Percentiles rank a stretch among this genome's conserved stretches.
Conservation (phyloP, 2,329 filamentous ascomycete species). For the Ophiocordyceps polyrhachis-furcata region DNA sequence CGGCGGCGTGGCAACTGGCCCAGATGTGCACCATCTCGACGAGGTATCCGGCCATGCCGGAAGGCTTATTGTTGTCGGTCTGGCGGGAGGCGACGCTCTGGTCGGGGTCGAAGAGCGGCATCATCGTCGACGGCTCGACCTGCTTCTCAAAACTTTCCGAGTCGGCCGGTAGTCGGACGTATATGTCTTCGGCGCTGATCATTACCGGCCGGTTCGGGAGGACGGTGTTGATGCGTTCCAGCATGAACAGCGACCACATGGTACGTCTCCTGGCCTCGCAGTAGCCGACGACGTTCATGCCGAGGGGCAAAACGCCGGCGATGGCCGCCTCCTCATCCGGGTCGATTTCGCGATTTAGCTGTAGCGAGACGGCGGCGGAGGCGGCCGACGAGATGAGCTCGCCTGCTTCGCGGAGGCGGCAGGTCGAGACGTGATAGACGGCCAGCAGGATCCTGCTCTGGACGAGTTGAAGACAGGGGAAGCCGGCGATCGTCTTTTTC, state of each 20-base stretch:
- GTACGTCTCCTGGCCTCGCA: conserved; percentile 51
- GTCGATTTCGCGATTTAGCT: conserved; percentile 43
- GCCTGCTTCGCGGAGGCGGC: conserved; percentile 39
- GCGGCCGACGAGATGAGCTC: conserved; percentile 46
- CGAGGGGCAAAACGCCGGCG: conserved; percentile 30
- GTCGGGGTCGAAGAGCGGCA: conserved; percentile 42
- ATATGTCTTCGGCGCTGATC: conserved; percentile 45
- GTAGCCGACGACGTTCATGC: conserved; percentile 35
- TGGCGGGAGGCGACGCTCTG: conserved; percentile 7
- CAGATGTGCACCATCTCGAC: conserved; percentile 46
- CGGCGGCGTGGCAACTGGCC: conserved; percentile 42
- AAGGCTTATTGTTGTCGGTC: conserved; percentile 9
- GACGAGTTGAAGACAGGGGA: conserved; percentile 36
- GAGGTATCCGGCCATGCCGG: conserved; percentile 39
- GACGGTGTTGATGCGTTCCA: conserved; percentile 47
- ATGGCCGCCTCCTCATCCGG: conserved; percentile 13
- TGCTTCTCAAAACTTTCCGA: conserved; percentile 43
- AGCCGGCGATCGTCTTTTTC: conserved; percentile 7
- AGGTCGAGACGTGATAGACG: conserved; percentile 44
- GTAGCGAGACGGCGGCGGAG: conserved; percentile 37
- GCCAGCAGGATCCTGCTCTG: conserved; percentile 49
- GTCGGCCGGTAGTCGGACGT: conserved; percentile 45
- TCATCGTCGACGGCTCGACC: conserved; percentile 23
- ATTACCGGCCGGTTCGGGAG: conserved; percentile 33
- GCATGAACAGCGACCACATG: conserved; percentile 52